A percentile compares a stretch with the other conserved stretches of the same genome.
These are phyloP conservation scores for Boletellus ananas DNA, from an alignment of 768 basidiomycete species.

Conservation along the genomic window DNA sequence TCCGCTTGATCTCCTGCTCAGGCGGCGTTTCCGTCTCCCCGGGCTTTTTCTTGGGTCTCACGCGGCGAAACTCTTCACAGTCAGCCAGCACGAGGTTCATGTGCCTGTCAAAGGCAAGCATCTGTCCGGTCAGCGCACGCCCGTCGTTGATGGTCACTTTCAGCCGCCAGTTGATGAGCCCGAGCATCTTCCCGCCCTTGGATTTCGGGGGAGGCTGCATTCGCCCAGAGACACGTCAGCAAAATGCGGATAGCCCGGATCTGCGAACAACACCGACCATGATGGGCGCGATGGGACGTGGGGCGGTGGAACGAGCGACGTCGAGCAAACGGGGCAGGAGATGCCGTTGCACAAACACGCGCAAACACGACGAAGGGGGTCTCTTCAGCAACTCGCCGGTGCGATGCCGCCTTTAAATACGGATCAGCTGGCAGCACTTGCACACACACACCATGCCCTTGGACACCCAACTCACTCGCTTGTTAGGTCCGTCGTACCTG, in stretches of 20 bases:
- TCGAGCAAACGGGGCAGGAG: constrained; percentile 8
- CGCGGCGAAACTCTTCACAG: constrained; percentile 94
- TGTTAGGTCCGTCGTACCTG: constrained; percentile 42
- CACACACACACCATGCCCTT: constrained; percentile 16
- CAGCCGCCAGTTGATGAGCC: constrained; percentile 96
- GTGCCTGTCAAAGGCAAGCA: constrained; percentile 99
- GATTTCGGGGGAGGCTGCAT: constrained; percentile 94
- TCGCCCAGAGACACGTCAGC: constrained; percentile 7
- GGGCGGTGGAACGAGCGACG: constrained; percentile 17
- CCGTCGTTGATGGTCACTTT: constrained; percentile 98
- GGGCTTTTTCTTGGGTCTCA: constrained; percentile 87
- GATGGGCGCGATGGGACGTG: constrained; percentile 42
- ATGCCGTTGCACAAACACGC: constrained; percentile 6
- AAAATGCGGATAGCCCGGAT: constrained; percentile 2
- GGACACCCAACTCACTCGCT: constrained; percentile 44
- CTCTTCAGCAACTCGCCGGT: too few relatives aligned
- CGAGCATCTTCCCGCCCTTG: constrained; percentile 97
- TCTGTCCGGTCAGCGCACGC: constrained; percentile 92
- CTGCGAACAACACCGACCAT: constrained; percentile 45
- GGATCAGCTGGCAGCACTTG: too few relatives aligned
- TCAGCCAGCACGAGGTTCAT: constrained; percentile 99
- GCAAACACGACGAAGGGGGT: constrained; percentile 30
- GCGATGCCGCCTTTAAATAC: too few relatives aligned
- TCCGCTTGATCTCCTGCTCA: constrained; percentile 93
- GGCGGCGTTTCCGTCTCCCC: constrained; percentile 69